phyloP scores from a whole-genome alignment of 1,284 basidiomycete species.

The Singerocomus inundabilis region DNA sequence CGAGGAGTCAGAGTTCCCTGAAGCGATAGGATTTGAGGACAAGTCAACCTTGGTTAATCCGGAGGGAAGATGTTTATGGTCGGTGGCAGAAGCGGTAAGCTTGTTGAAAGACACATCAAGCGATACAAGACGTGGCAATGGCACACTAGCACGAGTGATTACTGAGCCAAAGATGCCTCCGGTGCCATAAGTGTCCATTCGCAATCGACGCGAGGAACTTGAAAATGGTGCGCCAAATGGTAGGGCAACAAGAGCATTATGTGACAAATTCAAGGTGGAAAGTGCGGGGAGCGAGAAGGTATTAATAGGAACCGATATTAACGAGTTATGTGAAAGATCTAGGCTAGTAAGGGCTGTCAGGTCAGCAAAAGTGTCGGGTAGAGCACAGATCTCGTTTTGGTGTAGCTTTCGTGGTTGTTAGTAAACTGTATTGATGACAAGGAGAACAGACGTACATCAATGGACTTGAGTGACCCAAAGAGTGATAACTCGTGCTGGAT shows the following conservation, averaged over 20 bases:
- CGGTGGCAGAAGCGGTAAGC: constrained; percentile 52
- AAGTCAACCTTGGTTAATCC: constrained; percentile 49
- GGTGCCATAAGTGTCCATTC: constrained; percentile 34
- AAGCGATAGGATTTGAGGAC: constrained; percentile 53
- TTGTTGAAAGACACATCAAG: constrained; percentile 67
- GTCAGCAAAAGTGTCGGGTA: constrained; percentile 66
- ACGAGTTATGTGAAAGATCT: constrained; percentile 69
- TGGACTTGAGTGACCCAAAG: constrained; percentile 72
- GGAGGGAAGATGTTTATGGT: constrained; percentile 48
- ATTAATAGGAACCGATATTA: constrained; percentile 58
- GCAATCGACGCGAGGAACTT: constrained; percentile 26
- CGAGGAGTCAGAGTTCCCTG: constrained; percentile 23
- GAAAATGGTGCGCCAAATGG: constrained; percentile 58
- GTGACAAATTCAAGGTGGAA: constrained; percentile 62
- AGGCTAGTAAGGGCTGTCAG: constrained; percentile 59
- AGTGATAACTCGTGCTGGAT: constrained; percentile 77
- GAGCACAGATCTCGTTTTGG: constrained; percentile 58
- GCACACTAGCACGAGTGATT: constrained; percentile 56
- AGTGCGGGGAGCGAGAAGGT: constrained; percentile 69
- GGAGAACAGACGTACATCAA: constrained; percentile 56
- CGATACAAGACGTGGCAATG: constrained; percentile 58
- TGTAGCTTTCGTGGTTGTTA: constrained; percentile 52
- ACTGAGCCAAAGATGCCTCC: constrained; percentile 61
- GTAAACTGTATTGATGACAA: not conserved
- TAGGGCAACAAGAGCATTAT: constrained; percentile 60